Percentiles rank a stretch among this genome's conserved stretches.
phyloP scores from a whole-genome alignment of 108 stramenopile species.

The Halocafeteria seosinensis region DNA sequence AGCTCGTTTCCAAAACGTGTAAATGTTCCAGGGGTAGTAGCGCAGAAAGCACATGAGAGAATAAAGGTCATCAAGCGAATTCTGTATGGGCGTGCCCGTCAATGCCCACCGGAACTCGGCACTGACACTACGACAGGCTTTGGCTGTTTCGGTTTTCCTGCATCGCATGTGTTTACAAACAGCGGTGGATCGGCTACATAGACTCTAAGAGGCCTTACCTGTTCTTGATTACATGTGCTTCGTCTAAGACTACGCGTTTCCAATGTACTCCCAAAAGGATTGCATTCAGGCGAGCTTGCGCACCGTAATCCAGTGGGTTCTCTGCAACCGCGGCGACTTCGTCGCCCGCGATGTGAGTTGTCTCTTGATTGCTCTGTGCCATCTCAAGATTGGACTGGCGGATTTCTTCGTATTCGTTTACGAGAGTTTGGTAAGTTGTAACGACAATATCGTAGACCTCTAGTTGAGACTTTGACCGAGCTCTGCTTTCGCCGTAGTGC shows the following conservation, averaged over 20 bases:
- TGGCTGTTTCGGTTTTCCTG: not conserved
- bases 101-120: conserved; percentile 19
- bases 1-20: conserved; percentile 18
- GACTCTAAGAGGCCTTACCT: too few species aligned
- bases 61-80: conserved; percentile 25
- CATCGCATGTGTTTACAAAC: too few species aligned
- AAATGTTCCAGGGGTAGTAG: conserved; percentile 29
- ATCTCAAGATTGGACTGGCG: too few species aligned
- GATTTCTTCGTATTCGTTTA: too few species aligned
- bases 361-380: not conserved
- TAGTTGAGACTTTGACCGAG: conserved; percentile 9
- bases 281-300: not conserved
- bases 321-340: not conserved
- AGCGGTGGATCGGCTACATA: not conserved
- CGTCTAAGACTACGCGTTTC: conserved; percentile 31
- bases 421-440: conserved; percentile 35
- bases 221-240: conserved; percentile 10
- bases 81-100: conserved; percentile 36
- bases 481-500: conserved; percentile 14
- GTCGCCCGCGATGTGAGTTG: not conserved
- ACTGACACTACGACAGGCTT: not conserved
- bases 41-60: conserved; percentile 21
- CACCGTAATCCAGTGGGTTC: not conserved
- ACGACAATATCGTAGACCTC: conserved; percentile 32
- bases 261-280: conserved; percentile 13